Evolutionary conservation across 2,329 filamentous ascomycete species (phyloP).

Genomic region (Penicillium psychrosexuale): DNA sequence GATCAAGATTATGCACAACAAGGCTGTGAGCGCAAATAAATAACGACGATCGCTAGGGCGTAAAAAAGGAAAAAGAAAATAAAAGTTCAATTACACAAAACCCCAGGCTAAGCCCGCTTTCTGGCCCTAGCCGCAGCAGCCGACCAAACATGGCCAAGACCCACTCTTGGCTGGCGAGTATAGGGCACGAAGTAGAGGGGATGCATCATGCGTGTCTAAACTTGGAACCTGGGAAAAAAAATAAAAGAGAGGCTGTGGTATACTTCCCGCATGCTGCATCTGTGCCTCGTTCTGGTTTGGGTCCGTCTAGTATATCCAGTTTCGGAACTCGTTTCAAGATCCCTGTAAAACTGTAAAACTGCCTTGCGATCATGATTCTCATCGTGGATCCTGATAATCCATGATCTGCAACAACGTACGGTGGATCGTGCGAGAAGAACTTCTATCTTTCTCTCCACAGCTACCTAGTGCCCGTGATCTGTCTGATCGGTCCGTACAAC

Average conservation of each 20-base stretch:
- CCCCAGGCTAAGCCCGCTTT: background rate
- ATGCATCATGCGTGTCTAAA: constrained; percentile 4
- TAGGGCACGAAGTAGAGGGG: background rate
- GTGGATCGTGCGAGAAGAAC: background rate
- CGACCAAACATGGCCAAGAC: background rate
- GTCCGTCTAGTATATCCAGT: background rate
- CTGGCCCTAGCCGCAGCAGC: constrained; percentile 3
- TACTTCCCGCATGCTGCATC: constrained; percentile 1
- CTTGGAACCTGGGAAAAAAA: constrained; percentile 1
- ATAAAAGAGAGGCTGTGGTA: background rate
- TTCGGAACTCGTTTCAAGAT: background rate
- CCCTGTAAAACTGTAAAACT: background rate
- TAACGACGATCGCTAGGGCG: background rate
- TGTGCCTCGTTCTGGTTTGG: background rate
- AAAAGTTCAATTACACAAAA: background rate
- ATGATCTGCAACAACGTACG: background rate
- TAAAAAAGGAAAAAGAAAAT: background rate
- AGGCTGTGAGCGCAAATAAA: background rate
- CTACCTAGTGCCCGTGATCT: background rate
- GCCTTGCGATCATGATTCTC: background rate
- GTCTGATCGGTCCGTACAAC: background rate
- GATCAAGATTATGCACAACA: background rate
- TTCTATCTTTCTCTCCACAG: background rate
- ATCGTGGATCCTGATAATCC: background rate
- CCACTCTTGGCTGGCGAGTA: background rate